A percentile compares a stretch with the other conserved stretches of the same genome.
phyloP scores from a whole-genome alignment of 2,329 filamentous ascomycete genomes.

The Diplocarpon rosae region DNA sequence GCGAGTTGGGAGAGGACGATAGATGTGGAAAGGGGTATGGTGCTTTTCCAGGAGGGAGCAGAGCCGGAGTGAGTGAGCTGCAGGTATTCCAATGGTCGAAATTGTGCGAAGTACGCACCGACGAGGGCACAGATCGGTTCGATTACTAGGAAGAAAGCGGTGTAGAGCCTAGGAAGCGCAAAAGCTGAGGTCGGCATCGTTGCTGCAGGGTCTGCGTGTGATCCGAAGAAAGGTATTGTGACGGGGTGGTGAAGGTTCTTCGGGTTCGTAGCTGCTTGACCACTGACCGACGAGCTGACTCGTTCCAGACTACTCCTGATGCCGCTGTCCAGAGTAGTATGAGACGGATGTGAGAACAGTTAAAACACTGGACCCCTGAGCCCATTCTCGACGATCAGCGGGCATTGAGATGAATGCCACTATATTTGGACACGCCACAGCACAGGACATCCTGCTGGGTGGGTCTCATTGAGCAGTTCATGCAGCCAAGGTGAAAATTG shows the following conservation, averaged over 20 bases:
- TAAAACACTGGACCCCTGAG: slow-evolving; percentile 15
- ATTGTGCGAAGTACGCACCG: slow-evolving; percentile 42
- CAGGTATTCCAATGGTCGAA: slow-evolving; percentile 46
- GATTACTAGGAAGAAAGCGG: slow-evolving; percentile 63
- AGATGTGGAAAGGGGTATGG: slow-evolving; percentile 46
- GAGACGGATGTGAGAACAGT: neutral
- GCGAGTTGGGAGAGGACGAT: slow-evolving; percentile 65
- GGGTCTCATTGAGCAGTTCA: neutral
- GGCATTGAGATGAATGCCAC: slow-evolving; percentile 10
- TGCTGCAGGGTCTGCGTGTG: neutral
- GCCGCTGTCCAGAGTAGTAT: too few relatives aligned
- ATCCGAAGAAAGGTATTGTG: slow-evolving; percentile 1
- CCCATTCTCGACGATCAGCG: slow-evolving; percentile 11
- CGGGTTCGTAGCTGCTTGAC: neutral
- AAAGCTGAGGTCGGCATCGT: slow-evolving; percentile 28
- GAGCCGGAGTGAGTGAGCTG: slow-evolving; percentile 43
- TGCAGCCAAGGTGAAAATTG: neutral
- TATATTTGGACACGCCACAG: slow-evolving; percentile 7
- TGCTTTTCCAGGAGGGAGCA: slow-evolving; percentile 10
- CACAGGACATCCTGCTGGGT: neutral
- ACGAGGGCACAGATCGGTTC: slow-evolving; percentile 47
- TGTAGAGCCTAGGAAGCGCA: slow-evolving; percentile 50
- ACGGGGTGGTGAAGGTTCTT: neutral
- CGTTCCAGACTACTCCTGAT: too few relatives aligned
- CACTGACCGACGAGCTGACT: too few relatives aligned